Base-by-base conservation (phyloP, 2,329 filamentous ascomycete species). In the Botryotinia narcissicola region DNA sequence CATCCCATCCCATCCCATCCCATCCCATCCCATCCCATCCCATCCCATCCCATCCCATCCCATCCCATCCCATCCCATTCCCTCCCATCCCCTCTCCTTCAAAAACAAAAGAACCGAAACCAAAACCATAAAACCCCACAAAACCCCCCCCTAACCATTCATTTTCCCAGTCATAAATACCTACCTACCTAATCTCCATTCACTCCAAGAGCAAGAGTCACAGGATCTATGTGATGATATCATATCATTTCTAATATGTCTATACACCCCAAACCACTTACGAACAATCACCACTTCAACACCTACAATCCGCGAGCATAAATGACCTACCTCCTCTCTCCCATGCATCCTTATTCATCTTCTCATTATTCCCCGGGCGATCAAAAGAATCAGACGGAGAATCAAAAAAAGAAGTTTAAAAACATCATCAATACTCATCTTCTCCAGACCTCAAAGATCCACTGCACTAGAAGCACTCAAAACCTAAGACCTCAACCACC, bases 361-460 rank as follows among this genome's bases (percentile, higher is more conserved):
- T 16, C 12, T 7, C 10, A 51, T 51, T 51, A 9, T n/a, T 1
- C n/a, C 22, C 10, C 1, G 9, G 7, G 6, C 5, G 0, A n/a
- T 51, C 22, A n/a, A 25, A 51, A 25, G 9, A 14, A 4, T 35
- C 35, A 25, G 9, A n/a, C n/a, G n/a, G n/a, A n/a, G n/a, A n/a
- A n/a, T n/a, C 37, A 9, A 12, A 40, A 40, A 9, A 40, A 40
- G 3, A 40, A 40, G 37, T 10, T 40, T 40, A 1, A 40, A 42
- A 14, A 14, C 25, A 14, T 25, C 48, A 14, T 51, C 25, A 1
- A 12, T 12, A 25, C 2, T 51, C 22, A 14, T n/a, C 22, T 14
- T 51, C 10, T 12, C 10, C 12, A 51, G 44, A 46, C 0, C 22
- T n/a, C 22, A 51, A 14, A n/a, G 5, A 51, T 14, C 10, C 48